Evolutionary conservation across 2,329 filamentous ascomycete species (phyloP).

Genomic region (Epicoccum sorghinum): DNA sequence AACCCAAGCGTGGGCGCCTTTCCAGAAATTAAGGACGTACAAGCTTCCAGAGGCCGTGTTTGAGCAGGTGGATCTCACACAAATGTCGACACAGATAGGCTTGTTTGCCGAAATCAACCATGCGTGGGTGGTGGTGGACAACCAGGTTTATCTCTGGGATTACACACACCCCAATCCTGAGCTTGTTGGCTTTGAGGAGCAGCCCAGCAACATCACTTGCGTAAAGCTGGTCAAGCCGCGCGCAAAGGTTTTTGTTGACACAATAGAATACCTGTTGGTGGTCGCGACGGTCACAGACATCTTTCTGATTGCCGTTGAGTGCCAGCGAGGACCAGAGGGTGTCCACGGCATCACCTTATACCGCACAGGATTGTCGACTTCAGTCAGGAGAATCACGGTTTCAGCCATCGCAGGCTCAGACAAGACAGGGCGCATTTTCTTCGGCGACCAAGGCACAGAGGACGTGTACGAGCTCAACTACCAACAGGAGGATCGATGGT

Average conservation of each 20-base stretch:
- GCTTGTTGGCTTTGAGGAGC: conserved; percentile 89
- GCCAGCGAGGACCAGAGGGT: conserved; percentile 67
- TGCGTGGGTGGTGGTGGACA: conserved; percentile 95
- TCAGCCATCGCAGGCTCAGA: conserved; percentile 77
- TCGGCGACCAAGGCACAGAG: conserved; percentile 78
- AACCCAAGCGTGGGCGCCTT: conserved; percentile 78
- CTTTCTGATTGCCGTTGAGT: conserved; percentile 81
- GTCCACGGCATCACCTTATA: conserved; percentile 79
- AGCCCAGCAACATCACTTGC: conserved; percentile 85
- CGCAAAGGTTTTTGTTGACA: conserved; percentile 81
- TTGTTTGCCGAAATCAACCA: conserved; percentile 94
- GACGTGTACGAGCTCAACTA: conserved; percentile 95
- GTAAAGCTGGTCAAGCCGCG: conserved; percentile 87
- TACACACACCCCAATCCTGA: conserved; percentile 93
- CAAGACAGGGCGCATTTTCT: conserved; percentile 89
- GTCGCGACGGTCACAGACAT: conserved; percentile 87
- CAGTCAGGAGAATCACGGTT: conserved; percentile 77
- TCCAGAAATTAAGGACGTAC: conserved; percentile 84
- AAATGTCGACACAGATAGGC: conserved; percentile 91
- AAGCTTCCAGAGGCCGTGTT: conserved; percentile 91
- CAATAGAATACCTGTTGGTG: conserved; percentile 86
- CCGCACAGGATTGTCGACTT: conserved; percentile 83
- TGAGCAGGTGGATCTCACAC: conserved; percentile 85
- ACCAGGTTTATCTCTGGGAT: conserved; percentile 96
- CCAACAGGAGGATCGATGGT: conserved; percentile 97